These are phyloP conservation scores for Alternaria infectoria DNA, from an alignment of 2,329 filamentous ascomycete species.

Conservation along the genomic window DNA sequence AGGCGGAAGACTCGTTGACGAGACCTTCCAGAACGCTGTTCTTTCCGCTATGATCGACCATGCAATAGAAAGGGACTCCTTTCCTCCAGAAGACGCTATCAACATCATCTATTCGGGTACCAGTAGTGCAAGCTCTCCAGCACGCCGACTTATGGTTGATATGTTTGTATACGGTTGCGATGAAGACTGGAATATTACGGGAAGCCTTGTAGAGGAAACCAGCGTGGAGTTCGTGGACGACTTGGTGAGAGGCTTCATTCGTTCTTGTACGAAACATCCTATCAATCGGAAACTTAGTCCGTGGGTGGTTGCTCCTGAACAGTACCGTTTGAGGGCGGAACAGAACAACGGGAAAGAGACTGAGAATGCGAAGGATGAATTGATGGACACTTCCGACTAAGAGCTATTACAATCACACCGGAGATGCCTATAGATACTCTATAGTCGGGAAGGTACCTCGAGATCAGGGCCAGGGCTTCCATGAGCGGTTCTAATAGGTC, in stretches of 20 bases:
- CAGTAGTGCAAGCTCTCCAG: not conserved
- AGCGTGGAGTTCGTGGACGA: not conserved
- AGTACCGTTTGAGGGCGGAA: not conserved
- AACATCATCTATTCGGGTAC: not conserved
- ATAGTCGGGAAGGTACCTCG: not conserved
- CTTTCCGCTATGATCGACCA: not conserved
- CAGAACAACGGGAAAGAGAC: not conserved
- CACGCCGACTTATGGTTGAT: not conserved
- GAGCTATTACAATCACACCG: not conserved
- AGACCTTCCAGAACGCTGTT: not conserved
- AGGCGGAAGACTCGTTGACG: not conserved
- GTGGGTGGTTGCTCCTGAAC: not conserved
- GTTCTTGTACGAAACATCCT: not conserved
- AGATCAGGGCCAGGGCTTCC: not conserved
- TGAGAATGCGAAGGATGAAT: not conserved
- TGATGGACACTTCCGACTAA: not conserved
- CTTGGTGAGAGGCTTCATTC: not conserved
- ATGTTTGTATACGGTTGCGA: not conserved
- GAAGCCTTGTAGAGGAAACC: not conserved
- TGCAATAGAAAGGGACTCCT: not conserved
- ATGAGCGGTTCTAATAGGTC: not conserved
- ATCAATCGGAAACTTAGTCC: not conserved
- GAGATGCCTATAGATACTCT: not conserved
- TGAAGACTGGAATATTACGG: not conserved
- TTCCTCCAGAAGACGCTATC: not conserved